Percentiles rank a stretch among this genome's conserved stretches.
Conservation (phyloP, 805 yeast species). For the Starmerella bombi region DNA sequence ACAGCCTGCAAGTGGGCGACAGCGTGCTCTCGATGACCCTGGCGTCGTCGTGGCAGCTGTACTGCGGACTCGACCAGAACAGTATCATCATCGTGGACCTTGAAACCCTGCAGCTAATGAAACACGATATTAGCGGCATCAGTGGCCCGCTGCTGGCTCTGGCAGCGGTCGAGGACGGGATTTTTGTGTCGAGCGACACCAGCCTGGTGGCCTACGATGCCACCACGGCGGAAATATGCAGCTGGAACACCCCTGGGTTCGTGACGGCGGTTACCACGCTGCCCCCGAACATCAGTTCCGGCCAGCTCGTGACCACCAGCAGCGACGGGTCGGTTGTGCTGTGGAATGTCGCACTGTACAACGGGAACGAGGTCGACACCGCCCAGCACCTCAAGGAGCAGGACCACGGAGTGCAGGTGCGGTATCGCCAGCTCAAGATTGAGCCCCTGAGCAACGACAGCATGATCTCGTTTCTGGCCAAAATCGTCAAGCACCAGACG, state of each 20-base stretch:
- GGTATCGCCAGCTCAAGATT: slow-evolving; percentile 4
- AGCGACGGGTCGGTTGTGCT: slow-evolving; percentile 52
- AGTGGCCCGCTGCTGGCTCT: slow-evolving; percentile 41
- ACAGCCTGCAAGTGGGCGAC: slow-evolving; percentile 40
- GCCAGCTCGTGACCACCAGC: slow-evolving; percentile 18
- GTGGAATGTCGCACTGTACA: slow-evolving; percentile 42
- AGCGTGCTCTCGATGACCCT: slow-evolving; percentile 56
- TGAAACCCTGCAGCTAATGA: slow-evolving; percentile 56
- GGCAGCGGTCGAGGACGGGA: slow-evolving; percentile 41
- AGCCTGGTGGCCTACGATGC: slow-evolving; percentile 43
- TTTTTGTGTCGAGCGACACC: slow-evolving; percentile 48
- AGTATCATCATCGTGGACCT: slow-evolving; percentile 75
- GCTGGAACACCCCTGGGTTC: slow-evolving; percentile 18
- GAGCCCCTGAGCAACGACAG: slow-evolving; percentile 41
- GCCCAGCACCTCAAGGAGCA: neutral
- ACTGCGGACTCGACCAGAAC: slow-evolving; percentile 71
- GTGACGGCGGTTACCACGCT: slow-evolving; percentile 17
- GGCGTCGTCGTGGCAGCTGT: slow-evolving; percentile 51
- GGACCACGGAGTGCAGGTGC: slow-evolving; percentile 1
- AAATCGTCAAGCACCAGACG: slow-evolving; percentile 56
- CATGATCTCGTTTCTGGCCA: slow-evolving; percentile 47
- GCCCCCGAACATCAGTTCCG: slow-evolving; percentile 6
- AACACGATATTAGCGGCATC: slow-evolving; percentile 18
- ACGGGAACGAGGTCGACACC: slow-evolving; percentile 4
- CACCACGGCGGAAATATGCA: slow-evolving; percentile 32